A percentile compares a stretch with the other conserved stretches of the same genome.
phyloP scores from a whole-genome alignment of 2,329 filamentous ascomycete species.

The Ilyonectria sp. region DNA sequence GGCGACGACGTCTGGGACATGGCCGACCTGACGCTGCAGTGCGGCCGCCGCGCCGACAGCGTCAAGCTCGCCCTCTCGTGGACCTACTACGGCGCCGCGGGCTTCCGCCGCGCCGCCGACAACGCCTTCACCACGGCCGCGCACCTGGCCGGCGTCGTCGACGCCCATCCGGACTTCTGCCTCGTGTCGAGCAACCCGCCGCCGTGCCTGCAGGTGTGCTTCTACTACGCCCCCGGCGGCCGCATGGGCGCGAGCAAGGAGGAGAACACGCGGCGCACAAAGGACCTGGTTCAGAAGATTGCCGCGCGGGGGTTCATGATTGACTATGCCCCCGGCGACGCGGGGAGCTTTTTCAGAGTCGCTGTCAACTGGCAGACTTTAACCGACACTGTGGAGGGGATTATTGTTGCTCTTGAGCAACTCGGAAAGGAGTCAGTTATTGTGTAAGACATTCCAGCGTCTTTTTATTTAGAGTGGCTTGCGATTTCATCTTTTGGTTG shows the following conservation, averaged over 20 bases:
- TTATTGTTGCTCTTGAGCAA: slow-evolving; percentile 68
- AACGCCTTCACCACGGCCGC: slow-evolving; percentile 80
- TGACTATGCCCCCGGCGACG: slow-evolving; percentile 70
- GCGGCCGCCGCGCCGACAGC: slow-evolving; percentile 87
- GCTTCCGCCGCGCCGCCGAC: slow-evolving; percentile 80
- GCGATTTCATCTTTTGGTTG: not conserved
- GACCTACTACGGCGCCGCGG: slow-evolving; percentile 86
- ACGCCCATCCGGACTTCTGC: slow-evolving; percentile 71
- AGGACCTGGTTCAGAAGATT: slow-evolving; percentile 63
- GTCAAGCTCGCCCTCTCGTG: slow-evolving; percentile 91
- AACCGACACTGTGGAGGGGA: slow-evolving; percentile 64
- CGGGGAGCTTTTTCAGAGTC: slow-evolving; percentile 70
- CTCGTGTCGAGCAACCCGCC: slow-evolving; percentile 84
- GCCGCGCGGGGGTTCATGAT: slow-evolving; percentile 71
- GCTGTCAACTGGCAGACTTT: slow-evolving; percentile 72
- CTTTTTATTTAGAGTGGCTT: not conserved
- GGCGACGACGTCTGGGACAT: slow-evolving; percentile 85
- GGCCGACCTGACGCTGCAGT: slow-evolving; percentile 93
- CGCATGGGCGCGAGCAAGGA: slow-evolving; percentile 58
- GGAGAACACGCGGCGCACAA: slow-evolving; percentile 66
- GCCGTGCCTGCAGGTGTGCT: slow-evolving; percentile 94
- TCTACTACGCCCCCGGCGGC: slow-evolving; percentile 81
- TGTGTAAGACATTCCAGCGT: not conserved
- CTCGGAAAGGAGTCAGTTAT: slow-evolving; percentile 51
- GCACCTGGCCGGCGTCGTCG: slow-evolving; percentile 75